phyloP scores from a whole-genome alignment of 371 early-diverging fungal species.

The Mucor saturninus region DNA sequence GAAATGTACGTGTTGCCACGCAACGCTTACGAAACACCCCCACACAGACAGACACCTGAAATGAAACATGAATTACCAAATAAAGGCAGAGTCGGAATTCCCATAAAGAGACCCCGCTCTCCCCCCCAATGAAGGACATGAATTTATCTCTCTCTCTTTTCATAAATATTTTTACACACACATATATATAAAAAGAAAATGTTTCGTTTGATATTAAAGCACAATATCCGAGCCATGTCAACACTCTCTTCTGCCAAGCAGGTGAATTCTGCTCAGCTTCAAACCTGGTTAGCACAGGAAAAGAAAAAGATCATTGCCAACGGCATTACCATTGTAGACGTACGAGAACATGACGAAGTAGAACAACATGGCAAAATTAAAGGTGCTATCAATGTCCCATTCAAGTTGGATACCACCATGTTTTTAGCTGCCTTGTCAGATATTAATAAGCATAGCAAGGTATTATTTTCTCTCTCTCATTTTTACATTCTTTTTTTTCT shows the following conservation, averaged over 20 bases:
- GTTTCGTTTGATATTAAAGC: not conserved
- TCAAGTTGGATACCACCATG: conserved; percentile 14
- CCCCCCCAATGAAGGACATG: too few species aligned
- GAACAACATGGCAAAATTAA: conserved; percentile 34
- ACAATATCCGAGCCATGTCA: not conserved
- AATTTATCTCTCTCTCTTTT: too few species aligned
- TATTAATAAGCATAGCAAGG: conserved; percentile 30
- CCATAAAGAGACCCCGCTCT: too few species aligned
- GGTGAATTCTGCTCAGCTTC: conserved; percentile 6
- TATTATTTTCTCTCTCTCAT: not conserved
- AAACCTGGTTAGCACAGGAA: conserved; percentile 9
- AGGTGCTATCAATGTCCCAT: conserved; percentile 31
- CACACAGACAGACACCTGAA: too few species aligned
- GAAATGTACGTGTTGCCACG: not conserved
- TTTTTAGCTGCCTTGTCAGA: conserved; percentile 30
- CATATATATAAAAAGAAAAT: not conserved
- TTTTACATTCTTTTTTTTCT: not conserved
- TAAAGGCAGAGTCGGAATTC: too few species aligned
- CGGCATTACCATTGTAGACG: conserved; percentile 27
- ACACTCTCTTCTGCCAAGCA: conserved; percentile 3
- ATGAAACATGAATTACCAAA: too few species aligned
- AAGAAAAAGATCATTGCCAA: not conserved
- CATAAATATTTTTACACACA: not conserved
- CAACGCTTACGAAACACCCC: not conserved
- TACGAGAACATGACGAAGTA: conserved; percentile 33